Evolutionary conservation across 2,329 filamentous ascomycete species (phyloP), one percentile per base, ranked within the genome.

Genomic region (Neocatenulostroma microsporum): DNA sequence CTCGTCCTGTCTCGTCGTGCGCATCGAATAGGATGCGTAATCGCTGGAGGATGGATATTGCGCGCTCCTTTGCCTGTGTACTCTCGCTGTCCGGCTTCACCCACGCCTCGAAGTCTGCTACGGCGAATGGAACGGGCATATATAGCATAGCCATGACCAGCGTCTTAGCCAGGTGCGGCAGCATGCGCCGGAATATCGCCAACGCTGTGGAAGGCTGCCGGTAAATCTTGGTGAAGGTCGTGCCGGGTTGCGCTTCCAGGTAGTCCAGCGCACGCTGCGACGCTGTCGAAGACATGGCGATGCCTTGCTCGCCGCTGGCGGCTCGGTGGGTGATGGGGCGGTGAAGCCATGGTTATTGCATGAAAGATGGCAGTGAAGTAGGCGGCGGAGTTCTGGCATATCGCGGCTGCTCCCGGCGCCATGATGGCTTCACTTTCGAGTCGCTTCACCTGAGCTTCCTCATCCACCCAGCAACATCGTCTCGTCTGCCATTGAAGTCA

Each of bases 121-220:
- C 73, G 2, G 78, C 74, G 46, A 96, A 76, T 0, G 91, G 84
- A 9, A 75, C 72, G 26, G 85, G 84, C 68, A 93, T 82, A 66
- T 94, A 98, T 3, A 98, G 78, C 54, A 98, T 78, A 25, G 84
- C 84, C 82, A 95, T 94, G 43, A 98, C 89, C 55, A 98, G 82
- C 12, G 80, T 86, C 72, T 98, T 96, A 51, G 91, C 86, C 44
- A 96, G 67, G 56, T 93, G 84, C 40, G 91, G 86, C 40, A 98
- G 75, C 87, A 98, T 95, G 66, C 91, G 88, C 50, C 91, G 79
- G 62, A 96, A 96, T 55, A 98, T 88, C 49, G 91, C 91, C 48
- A 98, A 78, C 24, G 88, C 84, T 2, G 91, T 94, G 27, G 89
- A 94, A 20, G 91, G 91, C 69, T 95, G 88, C 66, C 88, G 83